Conservation (phyloP, 2,329 filamentous ascomycete genomes). For the Elsinoe arachidis region DNA sequence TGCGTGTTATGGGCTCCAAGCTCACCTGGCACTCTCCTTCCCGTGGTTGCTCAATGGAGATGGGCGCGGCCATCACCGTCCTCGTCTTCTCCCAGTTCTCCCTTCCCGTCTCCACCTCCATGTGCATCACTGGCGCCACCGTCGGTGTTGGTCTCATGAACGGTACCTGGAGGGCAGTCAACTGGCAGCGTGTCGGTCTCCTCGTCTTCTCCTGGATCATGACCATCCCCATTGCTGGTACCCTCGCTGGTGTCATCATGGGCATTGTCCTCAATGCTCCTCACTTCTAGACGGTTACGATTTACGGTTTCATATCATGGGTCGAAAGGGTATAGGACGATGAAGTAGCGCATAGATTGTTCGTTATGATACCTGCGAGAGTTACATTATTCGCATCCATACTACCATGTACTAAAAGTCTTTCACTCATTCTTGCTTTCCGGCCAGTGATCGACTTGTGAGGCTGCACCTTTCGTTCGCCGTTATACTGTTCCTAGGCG, state of each 20-base stretch:
- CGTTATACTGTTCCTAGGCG: too few relatives aligned
- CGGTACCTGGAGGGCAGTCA: constrained; percentile 50
- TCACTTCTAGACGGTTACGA: constrained; percentile 22
- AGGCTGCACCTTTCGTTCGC: too few relatives aligned
- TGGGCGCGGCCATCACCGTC: constrained; percentile 54
- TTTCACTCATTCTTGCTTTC: neutral
- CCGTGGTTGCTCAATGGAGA: constrained; percentile 52
- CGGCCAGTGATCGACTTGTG: too few relatives aligned
- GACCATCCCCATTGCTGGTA: constrained; percentile 49
- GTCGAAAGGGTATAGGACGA: neutral
- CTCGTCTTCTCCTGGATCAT: constrained; percentile 54
- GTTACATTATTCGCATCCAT: neutral
- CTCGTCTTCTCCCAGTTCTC: constrained; percentile 55
- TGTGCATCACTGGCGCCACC: constrained; percentile 55
- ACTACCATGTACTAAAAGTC: neutral
- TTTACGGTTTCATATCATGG: neutral
- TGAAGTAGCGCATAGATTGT: neutral
- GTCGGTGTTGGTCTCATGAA: constrained; percentile 56
- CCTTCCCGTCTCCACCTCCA: constrained; percentile 56
- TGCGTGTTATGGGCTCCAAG: constrained; percentile 52
- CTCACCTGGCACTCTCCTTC: constrained; percentile 52
- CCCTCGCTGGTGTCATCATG: constrained; percentile 53
- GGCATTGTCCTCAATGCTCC: constrained; percentile 56
- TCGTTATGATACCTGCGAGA: neutral
- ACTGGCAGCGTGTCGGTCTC: constrained; percentile 55